Conservation (phyloP, 345 rosid genomes). For the Linum trigynum region DNA sequence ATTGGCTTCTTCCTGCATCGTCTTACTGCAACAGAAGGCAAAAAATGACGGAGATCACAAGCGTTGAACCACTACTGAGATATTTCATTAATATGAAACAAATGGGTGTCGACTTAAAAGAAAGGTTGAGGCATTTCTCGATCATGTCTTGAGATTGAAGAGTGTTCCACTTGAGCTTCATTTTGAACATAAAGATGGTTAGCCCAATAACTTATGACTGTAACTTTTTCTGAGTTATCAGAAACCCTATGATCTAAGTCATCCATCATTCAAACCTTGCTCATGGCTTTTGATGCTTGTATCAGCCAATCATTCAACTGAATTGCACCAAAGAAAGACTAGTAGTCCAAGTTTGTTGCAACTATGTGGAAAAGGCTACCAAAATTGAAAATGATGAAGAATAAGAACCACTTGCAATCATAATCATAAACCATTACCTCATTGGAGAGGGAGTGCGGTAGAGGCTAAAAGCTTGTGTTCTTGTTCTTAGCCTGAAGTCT, state of each 20-base stretch:
- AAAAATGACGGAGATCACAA: too few species aligned
- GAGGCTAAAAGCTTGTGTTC: conserved; percentile 27
- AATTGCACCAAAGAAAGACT: too few species aligned
- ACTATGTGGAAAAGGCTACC: neutral
- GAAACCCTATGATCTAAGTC: too few species aligned
- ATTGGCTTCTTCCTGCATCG: neutral
- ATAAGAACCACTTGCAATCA: neutral
- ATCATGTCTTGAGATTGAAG: neutral
- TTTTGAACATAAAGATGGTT: neutral
- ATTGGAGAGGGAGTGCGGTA: conserved; percentile 21
- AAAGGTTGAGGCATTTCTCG: neutral
- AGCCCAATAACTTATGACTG: too few species aligned
- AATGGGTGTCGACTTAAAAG: too few species aligned
- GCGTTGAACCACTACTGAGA: too few species aligned
- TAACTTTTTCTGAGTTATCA: too few species aligned
- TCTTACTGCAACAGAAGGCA: neutral
- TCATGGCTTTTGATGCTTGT: neutral
- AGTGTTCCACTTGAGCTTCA: neutral
- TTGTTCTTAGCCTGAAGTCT: conserved; percentile 32
- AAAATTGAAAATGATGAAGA: neutral
- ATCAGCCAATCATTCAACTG: neutral
- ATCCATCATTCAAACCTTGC: neutral
- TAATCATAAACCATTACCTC: conserved; percentile 17
- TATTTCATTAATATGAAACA: too few species aligned
- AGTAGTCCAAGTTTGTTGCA: too few species aligned